Conservation (phyloP, 2,329 filamentous ascomycete species). For the Colletotrichum tamarilloi region DNA sequence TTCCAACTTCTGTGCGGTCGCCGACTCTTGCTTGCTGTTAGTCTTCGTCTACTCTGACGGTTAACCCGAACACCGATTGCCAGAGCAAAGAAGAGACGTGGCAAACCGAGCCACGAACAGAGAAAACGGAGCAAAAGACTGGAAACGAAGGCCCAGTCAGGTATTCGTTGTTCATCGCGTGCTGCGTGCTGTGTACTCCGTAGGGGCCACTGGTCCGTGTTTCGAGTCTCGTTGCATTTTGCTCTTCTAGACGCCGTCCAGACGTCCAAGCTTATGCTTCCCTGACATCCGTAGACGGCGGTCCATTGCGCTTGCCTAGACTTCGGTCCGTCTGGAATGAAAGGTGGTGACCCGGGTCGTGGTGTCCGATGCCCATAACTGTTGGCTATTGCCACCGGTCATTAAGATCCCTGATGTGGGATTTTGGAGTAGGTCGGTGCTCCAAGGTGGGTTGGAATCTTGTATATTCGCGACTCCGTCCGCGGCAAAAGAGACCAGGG, state of each 20-base stretch:
- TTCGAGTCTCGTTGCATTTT: conserved; percentile 23
- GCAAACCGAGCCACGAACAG: background rate
- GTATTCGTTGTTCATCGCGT: background rate
- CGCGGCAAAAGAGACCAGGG: conserved; percentile 15
- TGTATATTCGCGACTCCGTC: conserved; percentile 31
- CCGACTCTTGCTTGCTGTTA: background rate
- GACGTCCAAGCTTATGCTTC: background rate
- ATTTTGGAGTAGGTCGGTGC: conserved; percentile 19
- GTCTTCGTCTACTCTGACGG: background rate
- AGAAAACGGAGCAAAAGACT: background rate
- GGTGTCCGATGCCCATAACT: background rate
- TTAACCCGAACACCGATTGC: background rate
- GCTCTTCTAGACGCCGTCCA: conserved; percentile 19
- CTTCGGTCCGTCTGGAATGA: background rate
- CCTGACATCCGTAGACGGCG: background rate
- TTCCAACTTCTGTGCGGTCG: background rate
- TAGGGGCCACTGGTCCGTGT: conserved; percentile 27
- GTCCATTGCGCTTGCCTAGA: background rate
- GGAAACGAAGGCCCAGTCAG: background rate
- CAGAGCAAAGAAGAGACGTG: background rate
- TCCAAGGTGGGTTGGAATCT: conserved; percentile 9
- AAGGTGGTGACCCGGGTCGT: background rate
- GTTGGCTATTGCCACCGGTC: background rate
- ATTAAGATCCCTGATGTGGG: background rate
- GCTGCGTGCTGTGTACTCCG: background rate